Evolutionary conservation across 352 stramenopile species (phyloP).

Genomic region (Globisporangium carolinianum): DNA sequence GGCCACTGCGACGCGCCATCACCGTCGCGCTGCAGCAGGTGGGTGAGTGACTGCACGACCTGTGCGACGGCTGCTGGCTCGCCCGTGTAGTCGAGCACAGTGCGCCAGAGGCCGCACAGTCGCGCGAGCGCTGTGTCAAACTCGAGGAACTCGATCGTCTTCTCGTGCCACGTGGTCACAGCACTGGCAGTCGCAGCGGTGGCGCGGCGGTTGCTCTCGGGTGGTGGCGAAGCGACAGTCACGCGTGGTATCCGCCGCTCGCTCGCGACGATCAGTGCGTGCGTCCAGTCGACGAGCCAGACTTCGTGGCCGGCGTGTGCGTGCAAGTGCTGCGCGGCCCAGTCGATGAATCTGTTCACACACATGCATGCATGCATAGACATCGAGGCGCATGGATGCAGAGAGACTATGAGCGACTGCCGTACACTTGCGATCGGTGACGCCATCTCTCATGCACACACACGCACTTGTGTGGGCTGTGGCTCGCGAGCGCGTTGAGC

Average conservation of each 20-base stretch:
- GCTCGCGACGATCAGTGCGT: constrained; percentile 26
- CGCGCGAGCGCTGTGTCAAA: constrained; percentile 30
- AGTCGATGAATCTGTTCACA: constrained; percentile 28
- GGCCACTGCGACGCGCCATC: constrained; percentile 17
- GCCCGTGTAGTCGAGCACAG: constrained; percentile 38
- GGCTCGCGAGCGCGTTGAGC: constrained; percentile 29
- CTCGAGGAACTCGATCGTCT: constrained; percentile 34
- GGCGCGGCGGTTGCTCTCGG: background rate
- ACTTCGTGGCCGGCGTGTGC: constrained; percentile 26
- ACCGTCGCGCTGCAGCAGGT: constrained; percentile 20
- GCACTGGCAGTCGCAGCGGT: background rate
- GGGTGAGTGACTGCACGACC: constrained; percentile 24
- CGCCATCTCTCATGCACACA: no score
- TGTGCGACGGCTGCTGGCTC: constrained; percentile 33
- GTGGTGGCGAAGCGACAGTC: no score
- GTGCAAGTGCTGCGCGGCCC: constrained; percentile 32
- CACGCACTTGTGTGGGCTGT: constrained; percentile 29
- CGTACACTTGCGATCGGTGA: no score
- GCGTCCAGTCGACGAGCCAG: constrained; percentile 52
- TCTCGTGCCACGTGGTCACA: constrained; percentile 24
- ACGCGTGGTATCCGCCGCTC: constrained; percentile 24
- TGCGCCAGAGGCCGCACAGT: constrained; percentile 40
- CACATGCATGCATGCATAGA: background rate
- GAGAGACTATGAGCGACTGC: background rate
- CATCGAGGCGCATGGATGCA: background rate